A percentile compares a stretch with the other conserved stretches of the same genome.
These are phyloP conservation scores for Cochliopodium minus DNA, from an alignment of 208 protist genomes.

Conservation along the genomic window DNA sequence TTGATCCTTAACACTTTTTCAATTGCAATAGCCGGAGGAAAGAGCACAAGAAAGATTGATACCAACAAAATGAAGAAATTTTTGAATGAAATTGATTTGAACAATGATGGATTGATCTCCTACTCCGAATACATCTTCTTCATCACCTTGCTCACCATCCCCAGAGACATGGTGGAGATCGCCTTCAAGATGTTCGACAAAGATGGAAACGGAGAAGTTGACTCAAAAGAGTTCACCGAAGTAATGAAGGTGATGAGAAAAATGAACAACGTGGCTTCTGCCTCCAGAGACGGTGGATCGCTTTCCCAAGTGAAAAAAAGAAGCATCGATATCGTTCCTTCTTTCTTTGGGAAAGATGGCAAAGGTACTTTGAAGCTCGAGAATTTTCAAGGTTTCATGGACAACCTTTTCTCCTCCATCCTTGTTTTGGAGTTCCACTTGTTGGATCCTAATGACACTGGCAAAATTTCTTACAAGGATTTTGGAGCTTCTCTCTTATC, in stretches of 20 bases:
- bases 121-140: constrained; percentile 11
- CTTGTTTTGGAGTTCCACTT: too few species aligned
- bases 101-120: neutral
- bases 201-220: neutral
- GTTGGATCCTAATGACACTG: too few species aligned
- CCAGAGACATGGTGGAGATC: constrained; percentile 7
- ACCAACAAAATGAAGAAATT: constrained; percentile 1
- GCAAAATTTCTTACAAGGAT: too few species aligned
- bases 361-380: neutral
- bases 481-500: too few species aligned
- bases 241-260: neutral
- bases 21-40: too few species aligned
- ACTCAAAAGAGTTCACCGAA: constrained; percentile 5
- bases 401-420: too few species aligned
- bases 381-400: too few species aligned
- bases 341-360: constrained; percentile 12
- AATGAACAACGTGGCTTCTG: neutral
- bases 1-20: too few species aligned
- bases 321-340: neutral
- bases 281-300: too few species aligned
- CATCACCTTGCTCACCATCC: constrained; percentile 8
- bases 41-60: too few species aligned
- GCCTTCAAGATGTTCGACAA: constrained; percentile 16
- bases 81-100: neutral
- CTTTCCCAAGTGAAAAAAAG: too few species aligned